Conservation (phyloP, 2,329 filamentous ascomycete genomes). For the Botrytis byssoidea region DNA sequence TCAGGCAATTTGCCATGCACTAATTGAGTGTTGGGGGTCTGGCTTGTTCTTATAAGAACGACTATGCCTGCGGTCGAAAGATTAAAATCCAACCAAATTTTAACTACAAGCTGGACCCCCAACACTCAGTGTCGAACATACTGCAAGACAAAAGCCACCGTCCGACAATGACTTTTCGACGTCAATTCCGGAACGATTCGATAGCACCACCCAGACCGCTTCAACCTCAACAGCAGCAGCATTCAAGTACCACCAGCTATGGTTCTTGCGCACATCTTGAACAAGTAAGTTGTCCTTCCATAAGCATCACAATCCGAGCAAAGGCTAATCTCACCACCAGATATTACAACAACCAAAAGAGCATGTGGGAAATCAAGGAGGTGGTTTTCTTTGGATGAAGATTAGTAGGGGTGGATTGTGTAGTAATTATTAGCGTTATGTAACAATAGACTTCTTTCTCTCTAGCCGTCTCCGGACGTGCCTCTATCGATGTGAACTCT, state of each 20-base stretch:
- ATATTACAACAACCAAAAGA: too few species aligned
- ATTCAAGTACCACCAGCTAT: background rate
- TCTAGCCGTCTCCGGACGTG: background rate
- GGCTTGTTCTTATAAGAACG: background rate
- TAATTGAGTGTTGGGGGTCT: conserved; percentile 33
- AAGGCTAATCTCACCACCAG: background rate
- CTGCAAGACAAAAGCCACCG: background rate
- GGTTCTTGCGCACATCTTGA: too few species aligned
- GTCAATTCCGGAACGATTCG: background rate
- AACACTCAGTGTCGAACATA: background rate
- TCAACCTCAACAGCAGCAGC: background rate
- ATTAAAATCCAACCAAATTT: background rate
- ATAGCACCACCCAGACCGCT: background rate
- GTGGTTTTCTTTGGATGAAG: too few species aligned
- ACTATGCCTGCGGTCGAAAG: background rate
- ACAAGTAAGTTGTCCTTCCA: background rate
- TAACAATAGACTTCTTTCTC: background rate
- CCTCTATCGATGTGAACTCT: background rate
- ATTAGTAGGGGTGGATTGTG: too few species aligned
- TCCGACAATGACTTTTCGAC: background rate
- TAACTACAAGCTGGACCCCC: background rate
- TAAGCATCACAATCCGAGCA: background rate
- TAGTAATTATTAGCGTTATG: background rate
- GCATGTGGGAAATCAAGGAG: too few species aligned
- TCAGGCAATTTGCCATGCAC: conserved; percentile 38